These are phyloP conservation scores for Cystobasidiaceae sp. DNA, from an alignment of 1,284 basidiomycete species.

Conservation along the genomic window DNA sequence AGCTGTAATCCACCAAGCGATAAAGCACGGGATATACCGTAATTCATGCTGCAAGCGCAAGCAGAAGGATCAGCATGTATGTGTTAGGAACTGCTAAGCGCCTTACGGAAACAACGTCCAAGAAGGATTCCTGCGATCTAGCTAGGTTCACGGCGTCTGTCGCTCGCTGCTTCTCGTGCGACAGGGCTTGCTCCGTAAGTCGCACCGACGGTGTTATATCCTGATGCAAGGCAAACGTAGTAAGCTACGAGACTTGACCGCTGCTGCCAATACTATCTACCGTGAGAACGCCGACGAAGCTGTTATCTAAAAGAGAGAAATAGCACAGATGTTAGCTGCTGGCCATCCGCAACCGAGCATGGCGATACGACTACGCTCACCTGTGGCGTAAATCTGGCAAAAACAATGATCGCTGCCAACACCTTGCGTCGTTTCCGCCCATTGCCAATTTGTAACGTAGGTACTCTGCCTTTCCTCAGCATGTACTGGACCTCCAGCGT, in stretches of 20 bases:
- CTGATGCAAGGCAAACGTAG: not conserved
- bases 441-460: slow-evolving; percentile 7
- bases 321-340: too few relatives aligned
- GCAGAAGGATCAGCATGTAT: too few relatives aligned
- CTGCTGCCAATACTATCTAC: not conserved
- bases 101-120: slow-evolving; percentile 22
- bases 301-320: too few relatives aligned
- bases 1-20: not conserved
- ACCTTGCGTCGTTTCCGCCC: not conserved
- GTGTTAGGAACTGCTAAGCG: not conserved
- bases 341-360: too few relatives aligned
- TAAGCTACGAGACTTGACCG: not conserved
- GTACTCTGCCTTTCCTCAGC: not conserved
- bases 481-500: not conserved
- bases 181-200: slow-evolving; percentile 5
- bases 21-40: not conserved
- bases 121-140: slow-evolving; percentile 23
- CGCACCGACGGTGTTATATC: slow-evolving; percentile 18
- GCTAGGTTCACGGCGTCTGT: slow-evolving; percentile 15
- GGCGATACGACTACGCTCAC: not conserved
- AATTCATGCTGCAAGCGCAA: not conserved
- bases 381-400: slow-evolving; percentile 5
- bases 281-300: slow-evolving; percentile 16
- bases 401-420: not conserved
- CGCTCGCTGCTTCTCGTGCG: slow-evolving; percentile 21